Conservation (phyloP, 257 asterid genomes). For the Coffea canephora region DNA sequence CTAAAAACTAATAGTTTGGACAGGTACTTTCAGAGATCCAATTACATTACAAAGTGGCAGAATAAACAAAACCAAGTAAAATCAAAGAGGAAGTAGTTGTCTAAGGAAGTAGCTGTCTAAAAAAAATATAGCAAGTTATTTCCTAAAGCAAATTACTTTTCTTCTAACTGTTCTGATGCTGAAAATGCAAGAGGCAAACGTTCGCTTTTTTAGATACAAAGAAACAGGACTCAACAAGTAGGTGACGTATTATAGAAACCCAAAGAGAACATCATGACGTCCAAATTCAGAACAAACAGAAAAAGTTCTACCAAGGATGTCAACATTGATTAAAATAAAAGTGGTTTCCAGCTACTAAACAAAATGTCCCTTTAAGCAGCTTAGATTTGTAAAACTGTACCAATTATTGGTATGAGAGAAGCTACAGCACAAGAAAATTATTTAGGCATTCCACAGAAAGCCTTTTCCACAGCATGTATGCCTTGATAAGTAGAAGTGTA, state of each 20-base stretch:
- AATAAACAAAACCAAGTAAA: no score
- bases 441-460: neutral
- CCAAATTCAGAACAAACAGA: no score
- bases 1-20: no score
- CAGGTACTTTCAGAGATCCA: no score
- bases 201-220: no score
- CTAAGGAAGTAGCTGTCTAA: no score
- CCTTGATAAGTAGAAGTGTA: neutral
- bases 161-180: neutral
- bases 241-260: neutral
- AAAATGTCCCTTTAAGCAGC: neutral
- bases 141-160: no score
- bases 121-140: no score
- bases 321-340: neutral
- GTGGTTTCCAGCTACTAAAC: neutral
- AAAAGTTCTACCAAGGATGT: neutral
- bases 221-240: neutral
- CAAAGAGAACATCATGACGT: neutral
- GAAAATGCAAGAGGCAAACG: neutral
- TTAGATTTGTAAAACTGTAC: neutral
- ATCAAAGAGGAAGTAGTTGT: no score
- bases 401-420: neutral
- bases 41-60: no score
- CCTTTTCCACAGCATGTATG: neutral
- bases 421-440: neutral